phyloP scores from a whole-genome alignment of 148 eudicot species.

The Persicaria maculosa region DNA sequence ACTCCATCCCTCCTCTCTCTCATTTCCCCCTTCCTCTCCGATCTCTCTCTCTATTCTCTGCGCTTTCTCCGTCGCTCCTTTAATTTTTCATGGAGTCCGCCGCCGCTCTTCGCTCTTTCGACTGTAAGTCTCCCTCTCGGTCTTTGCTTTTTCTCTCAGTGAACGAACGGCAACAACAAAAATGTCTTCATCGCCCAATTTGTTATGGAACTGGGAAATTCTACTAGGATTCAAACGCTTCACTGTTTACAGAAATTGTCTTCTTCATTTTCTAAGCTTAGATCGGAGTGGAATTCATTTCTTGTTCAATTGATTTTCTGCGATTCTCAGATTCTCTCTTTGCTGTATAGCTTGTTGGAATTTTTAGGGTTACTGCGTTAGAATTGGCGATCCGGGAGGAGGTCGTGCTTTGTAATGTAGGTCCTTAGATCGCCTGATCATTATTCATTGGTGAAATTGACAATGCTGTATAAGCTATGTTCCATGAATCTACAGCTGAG shows the following conservation, averaged over 20 bases:
- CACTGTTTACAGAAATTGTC: neutral
- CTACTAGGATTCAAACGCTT: neutral
- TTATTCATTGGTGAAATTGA: neutral
- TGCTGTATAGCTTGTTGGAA: neutral
- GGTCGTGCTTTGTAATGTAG: neutral
- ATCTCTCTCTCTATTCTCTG: neutral
- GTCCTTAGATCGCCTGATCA: neutral
- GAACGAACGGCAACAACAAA: neutral
- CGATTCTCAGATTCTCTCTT: neutral
- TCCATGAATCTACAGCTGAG: neutral
- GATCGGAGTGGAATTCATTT: neutral
- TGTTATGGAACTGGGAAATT: neutral
- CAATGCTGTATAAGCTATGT: neutral
- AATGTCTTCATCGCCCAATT: neutral
- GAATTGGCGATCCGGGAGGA: neutral
- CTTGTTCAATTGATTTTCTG: neutral
- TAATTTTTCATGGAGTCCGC: slow-evolving; percentile 6
- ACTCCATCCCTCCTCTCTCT: neutral
- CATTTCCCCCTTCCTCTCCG: slow-evolving; percentile 2
- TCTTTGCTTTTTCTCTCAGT: neutral
- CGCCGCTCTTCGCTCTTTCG: slow-evolving; percentile 7
- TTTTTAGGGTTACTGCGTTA: neutral
- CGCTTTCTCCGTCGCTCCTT: slow-evolving; percentile 7
- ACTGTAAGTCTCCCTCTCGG: slow-evolving; percentile 8
- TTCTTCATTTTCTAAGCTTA: neutral